A percentile compares a stretch with the other conserved stretches of the same genome.
Evolutionary conservation across 768 basidiomycete species (phyloP).

Genomic region (Termitomyces sp.): DNA sequence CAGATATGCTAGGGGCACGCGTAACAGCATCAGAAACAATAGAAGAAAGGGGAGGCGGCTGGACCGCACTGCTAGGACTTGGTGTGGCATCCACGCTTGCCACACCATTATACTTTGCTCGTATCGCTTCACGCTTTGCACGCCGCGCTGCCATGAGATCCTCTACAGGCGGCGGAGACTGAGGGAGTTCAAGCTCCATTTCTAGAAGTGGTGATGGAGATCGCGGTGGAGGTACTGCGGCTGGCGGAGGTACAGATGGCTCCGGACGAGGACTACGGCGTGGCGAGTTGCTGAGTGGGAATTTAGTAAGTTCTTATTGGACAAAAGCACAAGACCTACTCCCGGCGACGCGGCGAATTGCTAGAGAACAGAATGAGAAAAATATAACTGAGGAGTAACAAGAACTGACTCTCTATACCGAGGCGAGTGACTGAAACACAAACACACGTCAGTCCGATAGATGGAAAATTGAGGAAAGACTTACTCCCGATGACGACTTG

Average conservation of each 20-base stretch:
- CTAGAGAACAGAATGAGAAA: neutral
- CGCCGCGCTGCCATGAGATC: slow-evolving; percentile 63
- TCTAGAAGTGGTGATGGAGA: slow-evolving; percentile 25
- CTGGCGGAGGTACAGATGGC: neutral
- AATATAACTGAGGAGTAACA: neutral
- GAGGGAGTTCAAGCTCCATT: slow-evolving; percentile 49
- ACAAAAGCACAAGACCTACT: neutral
- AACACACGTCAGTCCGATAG: neutral
- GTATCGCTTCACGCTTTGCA: slow-evolving; percentile 70
- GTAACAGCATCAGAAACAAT: slow-evolving; percentile 58
- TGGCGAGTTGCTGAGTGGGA: slow-evolving; percentile 59
- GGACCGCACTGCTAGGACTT: slow-evolving; percentile 70
- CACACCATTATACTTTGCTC: slow-evolving; percentile 65
- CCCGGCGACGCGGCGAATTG: neutral
- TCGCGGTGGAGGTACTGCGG: slow-evolving; percentile 3
- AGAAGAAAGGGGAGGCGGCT: slow-evolving; percentile 58
- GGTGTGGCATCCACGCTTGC: slow-evolving; percentile 46
- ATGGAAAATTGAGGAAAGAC: neutral
- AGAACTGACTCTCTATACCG: slow-evolving; percentile 1
- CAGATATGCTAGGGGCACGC: slow-evolving; percentile 45
- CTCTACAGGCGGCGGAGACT: slow-evolving; percentile 54
- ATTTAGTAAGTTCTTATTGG: neutral
- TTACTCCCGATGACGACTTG: slow-evolving; percentile 3
- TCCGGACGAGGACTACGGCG: slow-evolving; percentile 25
- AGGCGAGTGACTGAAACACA: neutral